Evolutionary conservation across 2,329 filamentous ascomycete genomes (phyloP), one percentile per base, ranked within the genome.

Genomic region (Cladorrhinum sp.): DNA sequence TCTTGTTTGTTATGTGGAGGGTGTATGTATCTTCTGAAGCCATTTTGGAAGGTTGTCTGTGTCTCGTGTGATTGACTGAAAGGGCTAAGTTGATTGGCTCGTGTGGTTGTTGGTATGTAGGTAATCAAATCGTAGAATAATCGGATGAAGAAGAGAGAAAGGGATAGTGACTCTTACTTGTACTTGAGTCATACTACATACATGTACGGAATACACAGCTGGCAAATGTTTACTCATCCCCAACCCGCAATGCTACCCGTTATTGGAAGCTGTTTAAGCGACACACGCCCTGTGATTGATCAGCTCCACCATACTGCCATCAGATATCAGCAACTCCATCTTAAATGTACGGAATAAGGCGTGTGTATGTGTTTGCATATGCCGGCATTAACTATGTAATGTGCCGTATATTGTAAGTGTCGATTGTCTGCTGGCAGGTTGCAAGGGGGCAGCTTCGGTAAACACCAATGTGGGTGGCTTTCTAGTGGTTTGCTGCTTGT

Each of bases 1-100:
- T 76, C 57, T 78, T 78, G 66, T 77, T 77, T 25, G 71, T 75
- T 64, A 79, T 76, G 67, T 73, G 75, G 58, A 79, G 75, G 13
- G 71, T 68, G 65, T 74, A 75, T 3, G n/a, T 45, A 7, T 45
- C 41, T 13, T 45, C 41, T 45, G 41, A 20, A 48, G 68, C 62
- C 75, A 77, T 78, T 41, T 57, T 63, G 24, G 13, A 29, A 16
- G 12, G 16, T 29, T 36, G 25, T 50, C 36, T 18, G 20, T 13
- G n/a, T n/a, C n/a, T 5, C 49, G 27, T 20, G 24, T 20, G 18
- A 3, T 9, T 18, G 50, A 20, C 6, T 20, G 13, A 22, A 10
- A 29, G 25, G 25, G n/a, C n/a, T n/a, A n/a, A n/a, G n/a, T n/a
- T n/a, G n/a, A n/a, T n/a, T n/a, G n/a, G n/a, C n/a, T n/a, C n/a